These are phyloP conservation scores for Phialophora chinensis DNA, from an alignment of 2,329 filamentous ascomycete species.

Conservation along the genomic window DNA sequence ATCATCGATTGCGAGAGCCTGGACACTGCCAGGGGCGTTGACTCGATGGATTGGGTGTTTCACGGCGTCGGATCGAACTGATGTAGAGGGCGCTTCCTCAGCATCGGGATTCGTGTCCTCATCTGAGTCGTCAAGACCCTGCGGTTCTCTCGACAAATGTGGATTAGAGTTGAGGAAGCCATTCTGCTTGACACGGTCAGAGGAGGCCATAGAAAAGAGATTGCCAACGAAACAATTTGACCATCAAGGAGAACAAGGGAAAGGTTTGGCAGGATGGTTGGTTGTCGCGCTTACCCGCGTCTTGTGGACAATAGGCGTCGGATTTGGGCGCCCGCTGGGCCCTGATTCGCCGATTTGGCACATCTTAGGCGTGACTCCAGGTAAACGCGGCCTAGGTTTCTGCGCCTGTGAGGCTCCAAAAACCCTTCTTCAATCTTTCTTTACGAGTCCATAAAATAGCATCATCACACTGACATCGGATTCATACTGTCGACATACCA, in stretches of 20 bases:
- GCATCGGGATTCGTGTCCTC: neutral
- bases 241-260: neutral
- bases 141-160: neutral
- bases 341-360: conserved; percentile 32
- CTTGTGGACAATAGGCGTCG: conserved; percentile 13
- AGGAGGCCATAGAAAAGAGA: conserved; percentile 25
- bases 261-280: neutral
- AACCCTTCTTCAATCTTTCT: neutral
- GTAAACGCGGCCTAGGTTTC: neutral
- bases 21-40: conserved; percentile 47
- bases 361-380: conserved; percentile 10
- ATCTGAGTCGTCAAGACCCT: conserved; percentile 7
- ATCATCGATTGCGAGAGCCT: conserved; percentile 80
- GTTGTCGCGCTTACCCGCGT: conserved; percentile 10
- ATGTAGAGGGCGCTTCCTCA: conserved; percentile 13
- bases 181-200: conserved; percentile 22
- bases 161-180: conserved; percentile 9
- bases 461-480: neutral
- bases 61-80: neutral
- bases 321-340: conserved; percentile 12
- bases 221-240: conserved; percentile 3
- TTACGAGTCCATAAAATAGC: neutral
- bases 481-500: neutral
- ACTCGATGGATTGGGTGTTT: conserved; percentile 36
- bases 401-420: neutral